Base-by-base conservation (phyloP, 1,139 yeast species). In the Suhomyces maxii region DNA sequence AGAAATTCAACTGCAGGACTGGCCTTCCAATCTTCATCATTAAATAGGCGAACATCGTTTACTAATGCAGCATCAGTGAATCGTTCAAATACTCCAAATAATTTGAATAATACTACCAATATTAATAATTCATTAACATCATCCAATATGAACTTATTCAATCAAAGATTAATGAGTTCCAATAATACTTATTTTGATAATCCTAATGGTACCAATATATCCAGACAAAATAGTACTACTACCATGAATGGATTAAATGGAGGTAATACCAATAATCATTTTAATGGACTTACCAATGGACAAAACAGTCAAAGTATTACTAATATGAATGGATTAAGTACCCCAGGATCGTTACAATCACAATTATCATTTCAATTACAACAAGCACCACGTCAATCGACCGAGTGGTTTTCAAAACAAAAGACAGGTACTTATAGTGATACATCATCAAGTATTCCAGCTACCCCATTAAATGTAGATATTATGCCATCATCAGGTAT, bases 171-270 rank as follows among this genome's bases (percentile, higher is more conserved):
- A 39, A 41, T 53, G 13, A 41, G 34, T 18, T 50, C 57, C 14
- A 59, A 54, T 41, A 55, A 58, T 38, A 53, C 63, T 23, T 71
- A 62, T 51, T 70, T 71, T 51, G 76, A 71, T 42, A 56, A 46
- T 34, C 44, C 46, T 6, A 31, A 38, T 9, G 34, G 28, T 18
- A 12, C 43, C 14, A 42, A 43, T 11, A 45, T 49, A 12, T 52
- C 56, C n/a, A 45, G 58, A 31, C 50, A 53, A 46, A 55, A 51
- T 50, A 55, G 55, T 41, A 41, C 54, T 26, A 46, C 49, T 28
- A 51, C 53, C 13, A 43, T 46, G 40, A 43, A 45, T 18, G 44
- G 43, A 41, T 46, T 39, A 23, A 36, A 35, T 6, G 25, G 30
- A 13, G 39, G 40, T 33, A 38, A 37, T 6, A 34, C 33, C 26